Evolutionary conservation across 495 filamentous ascomycete genomes (phyloP).

Genomic region (Tuber melanosporum): DNA sequence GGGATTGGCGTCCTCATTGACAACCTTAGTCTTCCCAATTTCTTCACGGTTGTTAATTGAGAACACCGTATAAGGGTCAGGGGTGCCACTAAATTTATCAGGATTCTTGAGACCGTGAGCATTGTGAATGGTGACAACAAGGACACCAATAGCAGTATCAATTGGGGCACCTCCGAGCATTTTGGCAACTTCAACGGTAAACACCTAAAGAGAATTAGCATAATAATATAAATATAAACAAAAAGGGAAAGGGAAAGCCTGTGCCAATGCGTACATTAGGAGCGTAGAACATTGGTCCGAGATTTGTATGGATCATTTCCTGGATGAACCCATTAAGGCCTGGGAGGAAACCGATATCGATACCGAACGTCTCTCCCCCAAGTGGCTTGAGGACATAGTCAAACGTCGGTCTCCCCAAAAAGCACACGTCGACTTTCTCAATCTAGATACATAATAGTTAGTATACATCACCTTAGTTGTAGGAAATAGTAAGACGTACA

Average conservation of each 20-base stretch:
- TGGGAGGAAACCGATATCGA: constrained; percentile 98
- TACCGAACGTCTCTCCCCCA: constrained; percentile 87
- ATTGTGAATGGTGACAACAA: constrained; percentile 84
- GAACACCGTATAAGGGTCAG: constrained; percentile 85
- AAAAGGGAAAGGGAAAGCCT: neutral
- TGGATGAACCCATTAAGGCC: constrained; percentile 88
- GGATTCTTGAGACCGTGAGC: constrained; percentile 89
- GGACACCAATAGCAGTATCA: constrained; percentile 90
- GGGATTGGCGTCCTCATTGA: constrained; percentile 77
- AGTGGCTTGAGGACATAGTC: constrained; percentile 98
- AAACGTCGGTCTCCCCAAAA: constrained; percentile 57
- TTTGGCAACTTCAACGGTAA: constrained; percentile 97
- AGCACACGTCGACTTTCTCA: constrained; percentile 42
- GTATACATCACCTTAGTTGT: neutral
- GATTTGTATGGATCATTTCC: constrained; percentile 87
- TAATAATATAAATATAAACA: neutral
- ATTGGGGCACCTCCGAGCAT: constrained; percentile 93
- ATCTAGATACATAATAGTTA: constrained; percentile 23
- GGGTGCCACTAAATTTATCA: constrained; percentile 86
- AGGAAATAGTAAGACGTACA: constrained; percentile 45
- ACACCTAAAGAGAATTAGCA: constrained; percentile 42
- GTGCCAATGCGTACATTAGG: constrained; percentile 56
- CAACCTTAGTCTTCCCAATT: constrained; percentile 79
- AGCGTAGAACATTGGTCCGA: constrained; percentile 93
- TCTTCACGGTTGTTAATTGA: constrained; percentile 73